Evolutionary conservation across 192 early-diverging fungal species (phyloP).

Genomic region (Coemansia javaensis): DNA sequence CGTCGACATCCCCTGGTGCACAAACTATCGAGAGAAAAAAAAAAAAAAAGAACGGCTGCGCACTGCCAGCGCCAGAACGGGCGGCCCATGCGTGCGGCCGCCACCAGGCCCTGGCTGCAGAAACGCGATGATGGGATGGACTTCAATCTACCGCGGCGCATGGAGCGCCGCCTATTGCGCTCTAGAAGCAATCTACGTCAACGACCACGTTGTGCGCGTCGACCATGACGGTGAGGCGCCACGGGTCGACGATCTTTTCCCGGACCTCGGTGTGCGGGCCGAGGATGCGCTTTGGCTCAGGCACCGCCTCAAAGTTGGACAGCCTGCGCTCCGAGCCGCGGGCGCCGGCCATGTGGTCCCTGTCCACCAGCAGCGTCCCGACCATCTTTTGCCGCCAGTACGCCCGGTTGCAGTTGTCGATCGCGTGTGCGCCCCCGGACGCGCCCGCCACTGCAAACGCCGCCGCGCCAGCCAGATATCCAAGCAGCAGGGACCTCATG

Average conservation of each 20-base stretch:
- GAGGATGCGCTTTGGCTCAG: constrained; percentile 22
- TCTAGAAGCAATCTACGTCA: constrained; percentile 33
- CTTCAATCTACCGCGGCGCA: no score
- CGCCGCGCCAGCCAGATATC: no score
- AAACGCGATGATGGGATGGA: background rate
- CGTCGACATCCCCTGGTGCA: no score
- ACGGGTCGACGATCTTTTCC: constrained; percentile 19
- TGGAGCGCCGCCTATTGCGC: no score
- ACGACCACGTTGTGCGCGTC: constrained; percentile 19
- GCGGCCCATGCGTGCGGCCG: no score
- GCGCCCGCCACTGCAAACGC: no score
- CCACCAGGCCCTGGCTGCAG: no score
- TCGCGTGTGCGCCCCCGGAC: no score
- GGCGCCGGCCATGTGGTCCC: constrained; percentile 8
- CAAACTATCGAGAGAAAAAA: background rate
- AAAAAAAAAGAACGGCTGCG: no score
- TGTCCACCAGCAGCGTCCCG: constrained; percentile 16
- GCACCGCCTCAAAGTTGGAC: constrained; percentile 18
- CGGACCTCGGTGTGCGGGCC: constrained; percentile 20
- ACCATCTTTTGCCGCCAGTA: constrained; percentile 38
- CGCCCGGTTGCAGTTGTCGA: constrained; percentile 30
- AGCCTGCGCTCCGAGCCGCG: constrained; percentile 12
- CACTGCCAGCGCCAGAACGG: no score
- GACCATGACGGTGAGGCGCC: constrained; percentile 31
- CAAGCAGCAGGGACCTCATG: no score